These are phyloP conservation scores for Xylariaceae sp. DNA, from an alignment of 2,329 filamentous ascomycete genomes.

Conservation along the genomic window DNA sequence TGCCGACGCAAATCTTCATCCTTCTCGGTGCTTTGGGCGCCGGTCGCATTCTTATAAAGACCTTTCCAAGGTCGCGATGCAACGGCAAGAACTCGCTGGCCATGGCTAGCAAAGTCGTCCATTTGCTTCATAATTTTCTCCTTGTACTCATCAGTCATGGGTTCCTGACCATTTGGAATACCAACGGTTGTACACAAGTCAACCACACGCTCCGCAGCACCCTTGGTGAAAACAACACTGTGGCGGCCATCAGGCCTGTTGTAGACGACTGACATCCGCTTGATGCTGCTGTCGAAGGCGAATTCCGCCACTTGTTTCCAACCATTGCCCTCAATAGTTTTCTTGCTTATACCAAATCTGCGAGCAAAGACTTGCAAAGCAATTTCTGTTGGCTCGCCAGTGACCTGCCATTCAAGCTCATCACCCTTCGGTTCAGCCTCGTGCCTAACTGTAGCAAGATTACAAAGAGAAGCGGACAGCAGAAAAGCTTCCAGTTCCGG, in stretches of 20 bases:
- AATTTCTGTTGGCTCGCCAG: conserved; percentile 70
- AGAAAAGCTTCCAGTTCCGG: conserved; percentile 50
- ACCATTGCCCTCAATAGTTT: conserved; percentile 46
- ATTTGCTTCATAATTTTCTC: conserved; percentile 50
- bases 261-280: conserved; percentile 77
- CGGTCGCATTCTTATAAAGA: conserved; percentile 36
- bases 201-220: conserved; percentile 57
- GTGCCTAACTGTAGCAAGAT: conserved; percentile 56
- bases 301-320: conserved; percentile 67
- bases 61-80: conserved; percentile 60
- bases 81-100: conserved; percentile 68
- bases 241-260: conserved; percentile 43
- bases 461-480: conserved; percentile 59
- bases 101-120: conserved; percentile 59
- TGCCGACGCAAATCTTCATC: conserved; percentile 51
- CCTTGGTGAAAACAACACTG: conserved; percentile 58
- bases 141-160: conserved; percentile 50
- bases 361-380: conserved; percentile 71
- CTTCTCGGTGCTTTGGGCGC: conserved; percentile 27
- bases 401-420: conserved; percentile 59
- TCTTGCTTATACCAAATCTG: conserved; percentile 60
- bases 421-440: conserved; percentile 50
- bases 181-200: conserved; percentile 52
- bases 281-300: conserved; percentile 74
- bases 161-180: conserved; percentile 39